These are phyloP conservation scores for Populus hybrid DNA, from an alignment of 441 rosid genomes.

Conservation along the genomic window DNA sequence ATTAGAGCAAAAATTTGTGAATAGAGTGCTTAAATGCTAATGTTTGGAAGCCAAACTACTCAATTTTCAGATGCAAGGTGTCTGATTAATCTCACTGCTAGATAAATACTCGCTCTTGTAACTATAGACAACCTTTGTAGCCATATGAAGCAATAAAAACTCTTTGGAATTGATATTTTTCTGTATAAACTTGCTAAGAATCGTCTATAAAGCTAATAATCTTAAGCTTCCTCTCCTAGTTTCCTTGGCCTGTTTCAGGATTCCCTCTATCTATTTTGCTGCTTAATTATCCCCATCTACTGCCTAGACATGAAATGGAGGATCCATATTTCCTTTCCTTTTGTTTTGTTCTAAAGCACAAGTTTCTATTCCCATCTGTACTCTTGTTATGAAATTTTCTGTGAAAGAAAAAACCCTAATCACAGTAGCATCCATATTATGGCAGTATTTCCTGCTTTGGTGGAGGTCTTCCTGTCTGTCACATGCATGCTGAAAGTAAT, in stretches of 20 bases:
- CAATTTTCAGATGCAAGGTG: neutral
- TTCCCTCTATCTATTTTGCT: neutral
- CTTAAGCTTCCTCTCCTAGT: neutral
- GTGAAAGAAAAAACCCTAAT: neutral
- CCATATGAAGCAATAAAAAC: neutral
- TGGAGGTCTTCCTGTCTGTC: conserved; percentile 4
- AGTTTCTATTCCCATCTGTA: neutral
- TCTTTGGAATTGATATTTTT: neutral
- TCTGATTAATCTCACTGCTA: neutral
- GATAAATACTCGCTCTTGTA: neutral
- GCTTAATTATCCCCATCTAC: neutral
- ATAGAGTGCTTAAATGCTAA: too few relatives aligned
- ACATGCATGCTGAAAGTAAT: neutral
- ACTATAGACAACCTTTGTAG: neutral
- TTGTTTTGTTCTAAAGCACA: neutral
- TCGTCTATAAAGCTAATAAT: neutral
- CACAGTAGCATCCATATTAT: neutral
- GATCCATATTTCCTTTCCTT: neutral
- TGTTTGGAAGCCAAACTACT: too few relatives aligned
- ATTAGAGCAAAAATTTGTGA: too few relatives aligned
- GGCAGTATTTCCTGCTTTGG: neutral
- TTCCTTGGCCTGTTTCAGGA: neutral
- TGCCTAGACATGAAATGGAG: neutral
- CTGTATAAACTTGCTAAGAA: neutral
- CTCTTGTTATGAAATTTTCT: neutral